Evolutionary conservation across 2,329 filamentous ascomycete genomes (phyloP).

Genomic region (Blastomyces silverae): DNA sequence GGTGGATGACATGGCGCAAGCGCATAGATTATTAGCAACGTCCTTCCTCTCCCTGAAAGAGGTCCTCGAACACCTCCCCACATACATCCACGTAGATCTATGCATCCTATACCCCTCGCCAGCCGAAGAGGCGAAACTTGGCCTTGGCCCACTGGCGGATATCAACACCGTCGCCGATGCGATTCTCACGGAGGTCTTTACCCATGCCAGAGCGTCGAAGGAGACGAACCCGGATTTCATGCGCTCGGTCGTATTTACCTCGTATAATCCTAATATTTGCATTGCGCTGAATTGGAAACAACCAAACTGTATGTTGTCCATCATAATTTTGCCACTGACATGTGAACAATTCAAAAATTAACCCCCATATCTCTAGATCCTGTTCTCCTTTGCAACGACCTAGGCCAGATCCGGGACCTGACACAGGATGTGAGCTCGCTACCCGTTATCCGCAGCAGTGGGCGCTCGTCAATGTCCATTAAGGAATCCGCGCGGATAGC

Average conservation of each 20-base stretch:
- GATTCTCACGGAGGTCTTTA: constrained; percentile 78
- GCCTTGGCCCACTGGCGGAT: constrained; percentile 67
- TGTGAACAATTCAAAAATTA: neutral
- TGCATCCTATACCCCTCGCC: constrained; percentile 79
- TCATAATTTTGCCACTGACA: constrained; percentile 3
- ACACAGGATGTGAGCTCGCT: constrained; percentile 34
- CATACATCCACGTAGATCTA: constrained; percentile 80
- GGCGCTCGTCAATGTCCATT: constrained; percentile 71
- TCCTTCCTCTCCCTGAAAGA: constrained; percentile 76
- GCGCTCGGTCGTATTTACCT: constrained; percentile 86
- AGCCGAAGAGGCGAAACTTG: constrained; percentile 62
- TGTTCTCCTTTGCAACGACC: constrained; percentile 88
- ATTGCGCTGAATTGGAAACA: constrained; percentile 98
- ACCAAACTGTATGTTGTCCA: constrained; percentile 66
- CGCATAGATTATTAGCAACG: constrained; percentile 64
- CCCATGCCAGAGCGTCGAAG: constrained; percentile 69
- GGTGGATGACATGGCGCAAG: constrained; percentile 49
- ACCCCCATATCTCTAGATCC: constrained; percentile 53
- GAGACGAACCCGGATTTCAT: constrained; percentile 63
- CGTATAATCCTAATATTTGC: constrained; percentile 83
- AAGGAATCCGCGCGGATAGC: constrained; percentile 93
- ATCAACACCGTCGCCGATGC: constrained; percentile 82
- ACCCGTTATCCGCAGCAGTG: constrained; percentile 52
- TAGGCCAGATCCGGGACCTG: constrained; percentile 52
- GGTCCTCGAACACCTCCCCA: constrained; percentile 66